Base-by-base conservation (phyloP, 1,284 basidiomycete genomes). In the Waitea zeae region DNA sequence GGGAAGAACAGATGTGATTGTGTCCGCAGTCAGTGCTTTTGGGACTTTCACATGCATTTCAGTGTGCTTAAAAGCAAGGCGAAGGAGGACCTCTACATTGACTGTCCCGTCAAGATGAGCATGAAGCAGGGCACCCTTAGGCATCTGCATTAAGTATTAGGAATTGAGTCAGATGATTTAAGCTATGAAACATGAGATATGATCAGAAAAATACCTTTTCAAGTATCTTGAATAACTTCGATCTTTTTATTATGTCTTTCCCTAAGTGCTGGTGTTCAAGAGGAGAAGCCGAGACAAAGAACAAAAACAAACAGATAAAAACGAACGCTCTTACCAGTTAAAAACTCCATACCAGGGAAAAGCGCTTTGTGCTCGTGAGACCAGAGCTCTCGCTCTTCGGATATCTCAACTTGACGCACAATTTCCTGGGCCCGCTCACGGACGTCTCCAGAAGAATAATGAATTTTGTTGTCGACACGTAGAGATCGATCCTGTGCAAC, bases 271-370 rank as follows among this genome's bases (percentile, higher is more conserved):
- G 19, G 29, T 15, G 32, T 22, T 20, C 12, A 22, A 24, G 4
- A 12, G 4, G 37, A 12, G 26, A 31, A 4, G 27, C 40, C 13
- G 9, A 24, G 44, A 47, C 20, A 41, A 64, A n/a, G n/a, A n/a
- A n/a, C n/a, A n/a, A n/a, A n/a, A n/a, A n/a, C n/a, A n/a, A n/a
- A n/a, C n/a, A n/a, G n/a, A n/a, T n/a, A n/a, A n/a, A n/a, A n/a
- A n/a, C n/a, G n/a, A n/a, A n/a, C n/a, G n/a, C n/a, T n/a, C n/a
- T n/a, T n/a, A n/a, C 76, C 73, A 34, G 71, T 79, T 41, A 80
- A 52, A 44, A 80, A 82, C 42, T 70, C 75, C 77, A 80, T 81
- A 20, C 79, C 78, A 26, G 76, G 75, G 43, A 78, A 80, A 1
- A 70, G 59, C 46, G 77, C 67, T n/a, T 62, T 56, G 42, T 70